Conservation (phyloP, 2,329 filamentous ascomycete genomes). For the Delphinella strobiligena region DNA sequence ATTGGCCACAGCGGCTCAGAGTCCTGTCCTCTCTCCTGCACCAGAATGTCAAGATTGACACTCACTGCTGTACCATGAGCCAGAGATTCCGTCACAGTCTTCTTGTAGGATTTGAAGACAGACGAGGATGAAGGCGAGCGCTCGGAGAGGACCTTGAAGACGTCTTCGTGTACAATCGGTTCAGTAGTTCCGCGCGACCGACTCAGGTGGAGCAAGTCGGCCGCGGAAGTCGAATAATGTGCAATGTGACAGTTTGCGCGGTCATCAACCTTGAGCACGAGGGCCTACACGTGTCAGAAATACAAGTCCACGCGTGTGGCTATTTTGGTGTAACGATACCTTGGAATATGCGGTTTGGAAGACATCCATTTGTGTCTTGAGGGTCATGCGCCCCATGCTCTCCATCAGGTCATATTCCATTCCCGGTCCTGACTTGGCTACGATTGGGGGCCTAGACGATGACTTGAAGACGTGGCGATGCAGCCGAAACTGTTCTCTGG, state of each 20-base stretch:
- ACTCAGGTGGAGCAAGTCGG: slow-evolving; percentile 35
- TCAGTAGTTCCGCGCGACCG: slow-evolving; percentile 23
- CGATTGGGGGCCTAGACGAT: neutral
- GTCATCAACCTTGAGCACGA: slow-evolving; percentile 23
- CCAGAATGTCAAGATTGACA: slow-evolving; percentile 17
- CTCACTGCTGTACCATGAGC: slow-evolving; percentile 19
- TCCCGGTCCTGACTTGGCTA: slow-evolving; percentile 16
- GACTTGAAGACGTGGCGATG: slow-evolving; percentile 4
- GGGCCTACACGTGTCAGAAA: slow-evolving; percentile 18
- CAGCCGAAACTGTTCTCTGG: neutral
- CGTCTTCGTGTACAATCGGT: slow-evolving; percentile 29
- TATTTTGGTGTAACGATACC: slow-evolving; percentile 13
- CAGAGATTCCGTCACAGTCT: slow-evolving; percentile 28
- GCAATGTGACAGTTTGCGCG: slow-evolving; percentile 24
- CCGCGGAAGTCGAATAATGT: slow-evolving; percentile 36
- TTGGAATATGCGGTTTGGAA: slow-evolving; percentile 35
- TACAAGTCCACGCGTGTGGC: neutral
- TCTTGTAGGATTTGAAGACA: slow-evolving; percentile 34
- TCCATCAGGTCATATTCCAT: slow-evolving; percentile 30
- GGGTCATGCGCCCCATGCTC: slow-evolving; percentile 22
- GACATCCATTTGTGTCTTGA: slow-evolving; percentile 26
- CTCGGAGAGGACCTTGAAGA: slow-evolving; percentile 44
- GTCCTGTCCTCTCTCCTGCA: slow-evolving; percentile 14
- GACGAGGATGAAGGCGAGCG: slow-evolving; percentile 24
- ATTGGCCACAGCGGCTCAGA: slow-evolving; percentile 13